A percentile compares a stretch with the other conserved stretches of the same genome.
Conservation (phyloP, 345 rosid genomes). For the Corchorus capsularis region DNA sequence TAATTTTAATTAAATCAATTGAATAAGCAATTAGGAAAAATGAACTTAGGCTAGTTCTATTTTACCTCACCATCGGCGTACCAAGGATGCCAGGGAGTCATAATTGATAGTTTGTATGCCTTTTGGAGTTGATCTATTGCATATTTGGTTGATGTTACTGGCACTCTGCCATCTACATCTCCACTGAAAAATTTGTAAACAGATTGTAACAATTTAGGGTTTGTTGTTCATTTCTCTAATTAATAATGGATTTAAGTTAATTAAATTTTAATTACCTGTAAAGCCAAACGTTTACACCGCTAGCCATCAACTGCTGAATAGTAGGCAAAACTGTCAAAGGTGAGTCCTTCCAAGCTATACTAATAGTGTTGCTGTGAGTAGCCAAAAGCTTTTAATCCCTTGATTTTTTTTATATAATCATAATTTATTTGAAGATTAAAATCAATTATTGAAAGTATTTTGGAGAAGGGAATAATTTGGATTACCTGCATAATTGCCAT, state of each 20-base stretch:
- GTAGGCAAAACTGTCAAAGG: constrained; percentile 21
- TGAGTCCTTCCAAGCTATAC: constrained; percentile 17
- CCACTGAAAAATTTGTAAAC: constrained; percentile 27
- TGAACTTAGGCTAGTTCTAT: neutral
- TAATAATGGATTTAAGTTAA: neutral
- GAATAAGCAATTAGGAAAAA: neutral
- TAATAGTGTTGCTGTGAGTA: constrained; percentile 17
- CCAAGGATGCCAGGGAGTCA: constrained; percentile 44
- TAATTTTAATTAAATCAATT: neutral
- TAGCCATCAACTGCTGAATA: constrained; percentile 19
- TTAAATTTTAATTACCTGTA: constrained; percentile 13
- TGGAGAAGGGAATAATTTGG: neutral
- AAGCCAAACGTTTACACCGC: constrained; percentile 21
- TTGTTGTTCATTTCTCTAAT: too few species aligned
- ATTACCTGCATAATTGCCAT: constrained; percentile 25
- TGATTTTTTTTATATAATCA: constrained; percentile 7
- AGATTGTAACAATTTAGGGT: neutral
- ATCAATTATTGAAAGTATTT: neutral
- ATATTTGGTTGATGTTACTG: constrained; percentile 43
- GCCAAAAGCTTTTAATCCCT: constrained; percentile 36
- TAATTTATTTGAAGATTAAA: neutral
- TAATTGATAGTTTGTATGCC: constrained; percentile 6
- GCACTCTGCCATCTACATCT: constrained; percentile 37
- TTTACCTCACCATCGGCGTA: constrained; percentile 35
- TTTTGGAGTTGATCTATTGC: constrained; percentile 31